Base-by-base conservation (phyloP, 2,329 filamentous ascomycete genomes). In the Capronia americana region DNA sequence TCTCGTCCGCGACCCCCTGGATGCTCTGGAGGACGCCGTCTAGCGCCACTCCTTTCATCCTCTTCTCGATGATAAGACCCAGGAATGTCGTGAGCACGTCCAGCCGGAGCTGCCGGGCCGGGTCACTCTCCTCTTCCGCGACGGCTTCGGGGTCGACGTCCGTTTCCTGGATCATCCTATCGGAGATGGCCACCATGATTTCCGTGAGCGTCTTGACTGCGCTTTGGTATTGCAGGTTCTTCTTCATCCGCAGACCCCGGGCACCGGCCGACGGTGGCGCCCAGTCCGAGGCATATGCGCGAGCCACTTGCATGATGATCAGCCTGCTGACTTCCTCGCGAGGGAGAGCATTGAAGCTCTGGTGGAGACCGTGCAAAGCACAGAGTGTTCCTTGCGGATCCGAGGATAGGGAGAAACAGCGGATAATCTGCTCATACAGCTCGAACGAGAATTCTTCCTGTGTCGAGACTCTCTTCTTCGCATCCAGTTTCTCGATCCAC, bases 391-490 rank as follows among this genome's bases (percentile, higher is more conserved):
- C 84, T 2, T 78, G 69, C 14, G 82, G 75, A 69, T 86, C 84
- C 56, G 81, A 78, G 1, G 78, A 79, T 7, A 84, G 74, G 66
- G 82, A 83, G 73, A 86, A 85, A 70, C 80, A 82, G 34, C 81
- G 78, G 30, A 85, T 79, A 55, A 86, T 83, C 64, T 82, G 79
- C 68, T 85, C 79, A 66, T 86, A 86, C 2, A 86, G 71, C 4
- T 83, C 81, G 63, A 77, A 78, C 24, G 82, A 80, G 65, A 85
- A 79, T 46, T 79, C 77, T 28, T 76, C 73, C 20, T 75, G 72
- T 23, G 53, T 62, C 12, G 74, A 73, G 3, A 61, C 69, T 51
- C 76, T 72, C 59, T 75, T 72, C 58, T 75, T 75, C 1, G 70
- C 66, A 10, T 76, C 71, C 24, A 82, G 73, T 12, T 70, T 70